These are phyloP conservation scores for Arthrinium phaeospermum DNA, from an alignment of 2,329 filamentous ascomycete genomes.

Conservation along the genomic window DNA sequence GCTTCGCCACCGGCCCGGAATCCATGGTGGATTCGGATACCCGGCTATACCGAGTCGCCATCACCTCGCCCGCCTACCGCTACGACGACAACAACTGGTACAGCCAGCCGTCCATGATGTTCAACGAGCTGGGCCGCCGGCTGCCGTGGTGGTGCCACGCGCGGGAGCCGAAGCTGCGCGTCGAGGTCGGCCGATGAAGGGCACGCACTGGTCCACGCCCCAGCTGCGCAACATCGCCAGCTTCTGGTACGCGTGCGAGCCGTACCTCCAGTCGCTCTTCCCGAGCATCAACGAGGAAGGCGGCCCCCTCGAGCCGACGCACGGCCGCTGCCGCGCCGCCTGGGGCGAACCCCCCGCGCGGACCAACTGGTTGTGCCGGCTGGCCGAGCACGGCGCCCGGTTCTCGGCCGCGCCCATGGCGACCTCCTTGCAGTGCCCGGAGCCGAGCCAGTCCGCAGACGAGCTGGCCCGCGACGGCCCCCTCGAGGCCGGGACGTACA, in stretches of 20 bases:
- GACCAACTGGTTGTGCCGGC: not conserved
- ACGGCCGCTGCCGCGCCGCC: not conserved
- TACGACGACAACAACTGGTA: too few species aligned
- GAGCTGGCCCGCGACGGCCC: not conserved
- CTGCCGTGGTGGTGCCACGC: not conserved
- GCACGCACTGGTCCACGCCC: not conserved
- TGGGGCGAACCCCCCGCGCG: not conserved
- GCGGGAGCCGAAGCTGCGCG: not conserved
- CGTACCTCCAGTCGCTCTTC: not conserved
- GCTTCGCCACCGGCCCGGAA: not conserved
- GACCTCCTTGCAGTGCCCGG: not conserved
- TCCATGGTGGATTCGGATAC: too few species aligned
- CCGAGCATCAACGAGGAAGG: too few species aligned
- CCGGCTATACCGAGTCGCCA: not conserved
- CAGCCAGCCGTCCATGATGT: not conserved
- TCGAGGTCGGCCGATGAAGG: not conserved
- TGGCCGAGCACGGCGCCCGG: not conserved
- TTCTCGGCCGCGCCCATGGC: not conserved
- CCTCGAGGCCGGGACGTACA: not conserved
- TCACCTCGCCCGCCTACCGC: not conserved
- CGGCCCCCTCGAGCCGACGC: not conserved
- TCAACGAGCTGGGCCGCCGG: not conserved
- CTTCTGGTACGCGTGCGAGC: not conserved
- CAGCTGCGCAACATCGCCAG: not conserved
- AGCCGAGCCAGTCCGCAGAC: not conserved